Evolutionary conservation across 208 protist species (phyloP), one percentile per base, ranked within the genome.

Genomic region (Leishmania guyanensis): DNA sequence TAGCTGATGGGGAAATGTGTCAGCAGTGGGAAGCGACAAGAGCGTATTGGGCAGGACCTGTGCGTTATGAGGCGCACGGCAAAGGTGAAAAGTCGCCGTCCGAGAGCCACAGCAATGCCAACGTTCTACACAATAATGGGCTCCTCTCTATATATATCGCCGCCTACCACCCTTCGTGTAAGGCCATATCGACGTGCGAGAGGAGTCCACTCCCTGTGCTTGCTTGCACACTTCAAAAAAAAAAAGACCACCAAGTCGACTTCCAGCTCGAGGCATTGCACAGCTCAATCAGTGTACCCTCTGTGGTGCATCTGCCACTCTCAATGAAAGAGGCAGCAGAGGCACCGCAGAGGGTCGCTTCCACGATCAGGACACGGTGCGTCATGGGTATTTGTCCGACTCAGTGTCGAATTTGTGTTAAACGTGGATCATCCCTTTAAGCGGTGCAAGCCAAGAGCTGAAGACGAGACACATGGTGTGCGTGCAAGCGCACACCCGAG

Each of bases 361-460:
- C 82, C 78, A 58, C 78, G 82, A 74, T 86, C 82, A 60, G 64
- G 82, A 86, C 82, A 86, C 82, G 17, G 78, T 86, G 82, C 82
- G 82, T 86, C 82, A 86, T 86, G 78, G 64, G 22, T 43, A 48
- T 73, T 53, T 2, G 39, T 88, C 84, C 84, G 85, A 85, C 81
- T 85, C 81, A 85, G 85, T 88, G 85, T 88, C 85, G 85, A 88
- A 83, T 48, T 77, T 83, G 84, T 82, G 84, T 66, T 85, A 78
- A 83, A 81, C 85, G 75, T 60, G 78, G 83, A 83, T 86, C 83
- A 86, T 86, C 83, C 54, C 72, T 60, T 33, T 65, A 20, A 54
- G 36, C 22, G 1, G 68, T 10, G 48, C 36, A 39, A 43, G 39
- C 16, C 16, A 48, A 14, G 26, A 22, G 33, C 39, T 64, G 64